A percentile compares a stretch with the other conserved stretches of the same genome.
phyloP scores from a whole-genome alignment of 805 yeast genomes.

The Zygoascus bituminiphila region DNA sequence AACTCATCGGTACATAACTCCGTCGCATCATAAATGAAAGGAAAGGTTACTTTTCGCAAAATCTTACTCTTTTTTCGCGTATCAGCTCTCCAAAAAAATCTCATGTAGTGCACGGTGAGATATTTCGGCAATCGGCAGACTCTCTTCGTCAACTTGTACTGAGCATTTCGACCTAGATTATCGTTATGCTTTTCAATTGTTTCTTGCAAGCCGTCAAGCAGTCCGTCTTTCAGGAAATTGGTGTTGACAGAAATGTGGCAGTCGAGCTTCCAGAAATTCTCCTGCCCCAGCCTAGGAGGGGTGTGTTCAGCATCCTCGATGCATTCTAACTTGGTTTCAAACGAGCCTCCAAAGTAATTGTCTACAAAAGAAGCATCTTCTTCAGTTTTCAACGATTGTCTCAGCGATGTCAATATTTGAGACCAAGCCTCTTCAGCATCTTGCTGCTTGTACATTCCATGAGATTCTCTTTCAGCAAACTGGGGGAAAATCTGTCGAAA shows the following conservation, averaged over 20 bases:
- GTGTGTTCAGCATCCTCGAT: conserved; percentile 42
- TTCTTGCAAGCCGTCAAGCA: conserved; percentile 66
- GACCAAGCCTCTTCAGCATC: conserved; percentile 97
- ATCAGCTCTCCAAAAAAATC: conserved; percentile 94
- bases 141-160: conserved; percentile 47
- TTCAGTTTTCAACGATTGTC: conserved; percentile 31
- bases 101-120: conserved; percentile 82
- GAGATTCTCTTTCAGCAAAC: conserved; percentile 62
- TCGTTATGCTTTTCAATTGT: conserved; percentile 69
- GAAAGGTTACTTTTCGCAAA: conserved; percentile 88
- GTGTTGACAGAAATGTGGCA: conserved; percentile 85
- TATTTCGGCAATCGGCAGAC: conserved; percentile 79
- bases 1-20: conserved; percentile 80
- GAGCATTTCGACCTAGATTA: conserved; percentile 60
- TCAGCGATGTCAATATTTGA: conserved; percentile 53
- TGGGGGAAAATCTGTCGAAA: conserved; percentile 69
- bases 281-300: conserved; percentile 35
- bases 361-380: conserved; percentile 33
- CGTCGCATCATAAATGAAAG: conserved; percentile 71
- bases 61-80: conserved; percentile 87
- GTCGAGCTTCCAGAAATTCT: conserved; percentile 61
- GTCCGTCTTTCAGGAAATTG: conserved; percentile 82
- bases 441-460: conserved; percentile 82
- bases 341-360: conserved; percentile 54
- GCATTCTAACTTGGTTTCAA: conserved; percentile 57